Evolutionary conservation across 2,329 filamentous ascomycete genomes (phyloP).

Genomic region (Neophaeococcomyces aloes): DNA sequence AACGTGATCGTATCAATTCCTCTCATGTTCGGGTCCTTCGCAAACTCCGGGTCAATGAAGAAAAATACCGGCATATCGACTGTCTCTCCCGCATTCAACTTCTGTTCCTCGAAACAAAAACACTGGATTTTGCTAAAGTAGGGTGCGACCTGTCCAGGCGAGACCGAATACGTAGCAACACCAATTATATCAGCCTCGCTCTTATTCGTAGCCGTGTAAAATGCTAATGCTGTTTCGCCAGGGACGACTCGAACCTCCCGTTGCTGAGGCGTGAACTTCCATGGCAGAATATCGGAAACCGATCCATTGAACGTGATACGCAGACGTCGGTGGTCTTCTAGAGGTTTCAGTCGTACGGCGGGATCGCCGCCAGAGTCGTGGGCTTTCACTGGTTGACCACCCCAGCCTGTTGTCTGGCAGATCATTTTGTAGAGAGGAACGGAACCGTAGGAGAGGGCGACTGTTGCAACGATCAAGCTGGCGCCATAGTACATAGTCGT

Average conservation of each 20-base stretch:
- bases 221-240: conserved; percentile 91
- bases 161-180: conserved; percentile 95
- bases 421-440: conserved; percentile 60
- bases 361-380: conserved; percentile 55
- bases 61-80: conserved; percentile 99
- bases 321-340: conserved; percentile 70
- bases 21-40: conserved; percentile 85
- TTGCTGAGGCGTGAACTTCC: conserved; percentile 96
- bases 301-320: conserved; percentile 94
- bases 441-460: conserved; percentile 54
- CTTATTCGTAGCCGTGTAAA: conserved; percentile 93
- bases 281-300: conserved; percentile 87
- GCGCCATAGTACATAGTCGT: conserved; percentile 45
- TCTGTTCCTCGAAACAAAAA: conserved; percentile 97
- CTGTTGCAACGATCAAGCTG: conserved; percentile 52
- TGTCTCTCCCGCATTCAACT: conserved; percentile 86
- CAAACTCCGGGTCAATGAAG: conserved; percentile 92
- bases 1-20: conserved; percentile 90
- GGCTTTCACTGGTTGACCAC: conserved; percentile 80
- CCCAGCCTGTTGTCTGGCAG: conserved; percentile 58
- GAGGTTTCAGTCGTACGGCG: conserved; percentile 65
- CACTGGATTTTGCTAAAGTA: conserved; percentile 99
- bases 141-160: conserved; percentile 84
- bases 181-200: conserved; percentile 90
- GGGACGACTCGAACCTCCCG: conserved; percentile 90